Percentiles rank a stretch among this genome's conserved stretches.
These are phyloP conservation scores for Candida ulmi DNA, from an alignment of 805 yeast genomes.

Conservation along the genomic window DNA sequence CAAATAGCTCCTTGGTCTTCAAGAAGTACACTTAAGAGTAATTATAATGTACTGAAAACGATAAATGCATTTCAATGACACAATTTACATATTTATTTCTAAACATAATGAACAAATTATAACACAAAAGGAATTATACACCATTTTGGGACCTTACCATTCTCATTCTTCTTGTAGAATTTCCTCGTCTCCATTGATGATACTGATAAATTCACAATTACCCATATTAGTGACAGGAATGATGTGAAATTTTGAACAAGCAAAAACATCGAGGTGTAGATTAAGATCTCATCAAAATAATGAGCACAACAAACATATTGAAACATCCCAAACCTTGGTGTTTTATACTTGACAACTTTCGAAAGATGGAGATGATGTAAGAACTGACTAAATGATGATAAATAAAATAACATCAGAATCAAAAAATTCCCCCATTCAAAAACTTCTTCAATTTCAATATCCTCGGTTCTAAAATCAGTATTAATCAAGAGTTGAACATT, in stretches of 20 bases:
- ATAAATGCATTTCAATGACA: neutral
- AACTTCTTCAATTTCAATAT: slow-evolving; percentile 1
- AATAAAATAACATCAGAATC: slow-evolving; percentile 13
- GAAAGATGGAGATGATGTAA: slow-evolving; percentile 20
- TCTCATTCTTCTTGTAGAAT: slow-evolving; percentile 33
- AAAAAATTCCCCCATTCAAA: slow-evolving; percentile 5
- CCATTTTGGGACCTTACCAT: slow-evolving; percentile 23
- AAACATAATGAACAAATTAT: slow-evolving; percentile 13
- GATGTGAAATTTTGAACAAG: slow-evolving; percentile 15
- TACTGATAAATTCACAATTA: slow-evolving; percentile 40
- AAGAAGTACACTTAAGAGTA: slow-evolving; percentile 23
- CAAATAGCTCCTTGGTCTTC: slow-evolving; percentile 72
- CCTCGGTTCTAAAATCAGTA: slow-evolving; percentile 15
- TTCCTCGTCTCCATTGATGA: slow-evolving; percentile 49
- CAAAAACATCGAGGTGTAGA: slow-evolving; percentile 37
- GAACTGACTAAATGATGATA: slow-evolving; percentile 40
- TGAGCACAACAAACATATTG: slow-evolving; percentile 56
- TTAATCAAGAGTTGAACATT: slow-evolving; percentile 32
- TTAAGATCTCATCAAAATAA: slow-evolving; percentile 58
- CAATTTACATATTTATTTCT: neutral
- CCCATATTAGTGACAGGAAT: slow-evolving; percentile 24
- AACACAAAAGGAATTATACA: slow-evolving; percentile 34
- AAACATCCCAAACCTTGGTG: slow-evolving; percentile 50
- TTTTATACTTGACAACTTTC: slow-evolving; percentile 30
- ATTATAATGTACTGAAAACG: neutral